Evolutionary conservation across 176 grass and related monocot species (phyloP), one percentile per base, ranked within the genome.

Genomic region (Musa troglodytarum): DNA sequence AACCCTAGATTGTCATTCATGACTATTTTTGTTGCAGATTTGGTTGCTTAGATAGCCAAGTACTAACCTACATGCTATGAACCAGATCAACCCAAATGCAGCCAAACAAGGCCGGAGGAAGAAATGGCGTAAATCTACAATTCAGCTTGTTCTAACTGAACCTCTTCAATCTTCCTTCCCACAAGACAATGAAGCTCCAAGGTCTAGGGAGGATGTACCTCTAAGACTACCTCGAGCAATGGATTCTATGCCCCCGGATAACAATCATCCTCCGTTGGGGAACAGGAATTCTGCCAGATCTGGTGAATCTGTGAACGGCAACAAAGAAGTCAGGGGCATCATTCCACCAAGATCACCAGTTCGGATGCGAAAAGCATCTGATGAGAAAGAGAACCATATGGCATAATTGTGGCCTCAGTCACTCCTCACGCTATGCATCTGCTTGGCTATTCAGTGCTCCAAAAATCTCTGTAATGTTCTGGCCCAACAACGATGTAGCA

Each of bases 201-300:
- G 71, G 53, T 75, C 28, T 26, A 77, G 76, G 71, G 58, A 73
- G 3, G 83, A 92, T 68, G 84, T 94, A 28, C 76, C 85, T 21
- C 80, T 94, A 12, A 91, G 89, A 77, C 80, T 99, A 62, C 91
- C 95, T 16, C 82, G 90, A 61, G 91, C 90, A 25, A 92, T 99
- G 88, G 85, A 88, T 12, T 88, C 85, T 1, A 19, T 69, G 1
- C 54, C 80, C 5, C 16, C 50, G 13, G 86, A 83, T 54, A 73
- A 25, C 73, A 89, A 83, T 68, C 77, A 83, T 71, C 80, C 86
- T 78, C 87, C 87, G 11, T 84, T 99, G 4, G 86, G 80, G 1
- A 91, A 92, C 63, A 87, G 77, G 73, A 99, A 99, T 59, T 75
- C 82, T 10, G 74, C 64, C 13, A 92, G 88, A 63, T 72, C 86